Base-by-base conservation (phyloP, 306 rosid genomes). In the Purshia tridentata region DNA sequence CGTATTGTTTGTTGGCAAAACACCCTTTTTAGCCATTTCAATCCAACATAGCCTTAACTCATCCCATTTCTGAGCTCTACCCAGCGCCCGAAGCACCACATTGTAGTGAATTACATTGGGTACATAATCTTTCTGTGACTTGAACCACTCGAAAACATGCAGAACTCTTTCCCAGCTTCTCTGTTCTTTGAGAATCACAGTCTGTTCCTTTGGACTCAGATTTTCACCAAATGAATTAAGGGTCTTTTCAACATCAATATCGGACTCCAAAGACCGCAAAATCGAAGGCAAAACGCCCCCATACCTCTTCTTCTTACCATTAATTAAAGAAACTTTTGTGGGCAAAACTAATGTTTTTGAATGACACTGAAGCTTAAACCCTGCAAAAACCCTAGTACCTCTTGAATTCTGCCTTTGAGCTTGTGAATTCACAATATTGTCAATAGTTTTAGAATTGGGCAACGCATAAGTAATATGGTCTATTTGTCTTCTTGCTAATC, bases 91-190 rank as follows among this genome's bases (percentile, higher is more conserved):
- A 70, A 94, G 96, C 79, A 94, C 95, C 19, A 91, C 84, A 75
- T 94, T 94, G 76, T 89, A 91, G 76, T 91, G 99, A 80, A 94
- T 94, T 13, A 85, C 99, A 75, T 94, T 89, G 10, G 87, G 86
- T 44, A 84, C 80, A 77, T 88, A 88, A 51, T 84, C 81, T 19
- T 76, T 47, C 61, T 74, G 87, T 19, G 90, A 82, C 83, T 82
- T 89, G 41, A 94, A 88, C 96, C 97, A 94, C 19, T 89, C 85
- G 54, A 94, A 91, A 55, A 84, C 81, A 72, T 72, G 76, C 40
- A 84, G 42, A 22, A 84, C 87, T 74, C 83, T 82, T 63, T 86
- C 88, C 92, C 99, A 94, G 40, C 73, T 66, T 13, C 81, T 42
- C 78, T 88, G 96, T 55, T 85, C 89, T 45, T 48, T 82, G 46